phyloP scores from a whole-genome alignment of 139 green algal species.

The Chlorella sp. region DNA sequence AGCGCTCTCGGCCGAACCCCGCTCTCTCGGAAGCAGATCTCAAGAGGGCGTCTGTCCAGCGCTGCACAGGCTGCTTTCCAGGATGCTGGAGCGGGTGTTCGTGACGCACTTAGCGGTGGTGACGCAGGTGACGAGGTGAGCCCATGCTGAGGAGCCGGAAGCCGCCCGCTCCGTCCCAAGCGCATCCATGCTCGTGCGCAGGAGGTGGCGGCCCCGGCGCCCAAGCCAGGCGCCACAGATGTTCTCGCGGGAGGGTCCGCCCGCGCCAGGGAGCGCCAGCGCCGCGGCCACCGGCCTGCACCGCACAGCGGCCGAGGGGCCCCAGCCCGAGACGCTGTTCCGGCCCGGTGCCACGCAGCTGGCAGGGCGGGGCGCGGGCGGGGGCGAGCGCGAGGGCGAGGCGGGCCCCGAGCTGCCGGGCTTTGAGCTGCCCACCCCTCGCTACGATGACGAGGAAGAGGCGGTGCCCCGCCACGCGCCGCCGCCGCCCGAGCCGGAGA shows the following conservation, averaged over 20 bases:
- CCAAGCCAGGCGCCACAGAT: neutral
- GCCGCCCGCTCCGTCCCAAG: neutral
- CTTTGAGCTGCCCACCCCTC: slow-evolving; percentile 7
- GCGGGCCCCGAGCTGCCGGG: neutral
- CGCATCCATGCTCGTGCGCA: no score
- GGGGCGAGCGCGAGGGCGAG: neutral
- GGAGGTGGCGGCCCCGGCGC: neutral
- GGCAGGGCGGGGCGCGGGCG: neutral
- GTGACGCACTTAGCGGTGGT: no score
- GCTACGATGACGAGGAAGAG: neutral
- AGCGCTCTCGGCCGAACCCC: no score
- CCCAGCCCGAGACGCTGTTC: neutral
- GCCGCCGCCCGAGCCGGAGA: slow-evolving; percentile 11
- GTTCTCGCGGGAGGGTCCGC: neutral
- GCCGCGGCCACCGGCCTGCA: neutral
- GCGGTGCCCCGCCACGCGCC: slow-evolving; percentile 3
- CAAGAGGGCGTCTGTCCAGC: no score
- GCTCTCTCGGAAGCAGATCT: no score
- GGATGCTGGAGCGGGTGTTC: no score
- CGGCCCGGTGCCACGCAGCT: neutral
- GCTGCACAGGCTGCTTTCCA: no score
- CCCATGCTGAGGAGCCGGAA: neutral
- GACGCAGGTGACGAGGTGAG: no score
- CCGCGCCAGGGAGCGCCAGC: neutral
- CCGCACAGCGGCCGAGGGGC: neutral